phyloP scores from a whole-genome alignment of 2,329 filamentous ascomycete genomes.

The Ophiostoma triangulosporum region DNA sequence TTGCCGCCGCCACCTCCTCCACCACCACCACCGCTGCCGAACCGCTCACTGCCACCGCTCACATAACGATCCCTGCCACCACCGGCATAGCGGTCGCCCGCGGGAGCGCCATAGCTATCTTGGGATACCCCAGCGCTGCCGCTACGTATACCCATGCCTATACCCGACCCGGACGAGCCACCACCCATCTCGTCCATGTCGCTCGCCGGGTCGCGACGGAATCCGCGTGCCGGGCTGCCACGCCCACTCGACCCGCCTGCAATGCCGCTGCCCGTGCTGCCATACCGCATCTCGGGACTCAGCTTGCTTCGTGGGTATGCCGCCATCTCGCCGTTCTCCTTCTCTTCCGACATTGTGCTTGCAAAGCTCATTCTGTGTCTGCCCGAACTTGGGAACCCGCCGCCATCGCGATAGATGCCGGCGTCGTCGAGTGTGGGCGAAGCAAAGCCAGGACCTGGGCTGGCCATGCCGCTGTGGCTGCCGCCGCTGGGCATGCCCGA shows the following conservation, averaged over 20 bases:
- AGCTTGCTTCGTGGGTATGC: slow-evolving; percentile 36
- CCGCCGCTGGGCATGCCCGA: slow-evolving; percentile 4
- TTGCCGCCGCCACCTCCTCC: neutral
- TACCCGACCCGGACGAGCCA: slow-evolving; percentile 1
- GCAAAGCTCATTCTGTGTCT: slow-evolving; percentile 47
- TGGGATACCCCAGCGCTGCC: neutral
- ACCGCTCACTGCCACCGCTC: neutral
- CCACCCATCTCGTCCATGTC: slow-evolving; percentile 12
- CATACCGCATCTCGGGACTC: slow-evolving; percentile 41
- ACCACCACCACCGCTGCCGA: neutral
- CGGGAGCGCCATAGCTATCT: neutral
- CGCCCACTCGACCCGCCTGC: slow-evolving; percentile 34
- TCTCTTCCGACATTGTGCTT: slow-evolving; percentile 60
- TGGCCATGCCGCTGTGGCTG: slow-evolving; percentile 15
- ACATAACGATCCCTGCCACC: neutral
- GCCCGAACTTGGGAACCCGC: slow-evolving; percentile 23
- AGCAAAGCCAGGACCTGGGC: slow-evolving; percentile 26
- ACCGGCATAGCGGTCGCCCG: neutral
- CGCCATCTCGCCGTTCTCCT: slow-evolving; percentile 49
- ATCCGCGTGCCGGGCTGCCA: slow-evolving; percentile 45
- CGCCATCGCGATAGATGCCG: slow-evolving; percentile 44
- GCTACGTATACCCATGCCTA: slow-evolving; percentile 1
- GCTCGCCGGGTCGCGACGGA: slow-evolving; percentile 23
- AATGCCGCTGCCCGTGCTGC: slow-evolving; percentile 23
- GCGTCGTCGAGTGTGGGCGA: slow-evolving; percentile 45